These are phyloP conservation scores for Anisodus acutangulus DNA, from an alignment of 257 asterid species.

Conservation along the genomic window DNA sequence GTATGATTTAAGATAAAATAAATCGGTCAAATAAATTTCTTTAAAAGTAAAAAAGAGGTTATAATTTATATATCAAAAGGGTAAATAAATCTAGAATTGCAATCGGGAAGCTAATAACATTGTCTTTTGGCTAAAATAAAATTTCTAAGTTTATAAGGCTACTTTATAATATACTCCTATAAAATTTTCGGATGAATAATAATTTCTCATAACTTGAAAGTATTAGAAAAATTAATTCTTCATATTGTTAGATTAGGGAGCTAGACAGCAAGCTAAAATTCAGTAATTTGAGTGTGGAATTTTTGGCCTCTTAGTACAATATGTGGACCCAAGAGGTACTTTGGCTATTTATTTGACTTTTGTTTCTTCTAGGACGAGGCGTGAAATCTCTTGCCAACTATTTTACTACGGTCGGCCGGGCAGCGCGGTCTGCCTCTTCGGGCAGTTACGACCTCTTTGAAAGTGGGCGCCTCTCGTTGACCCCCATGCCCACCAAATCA, in stretches of 20 bases:
- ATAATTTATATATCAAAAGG: no score
- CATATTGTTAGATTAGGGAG: not conserved
- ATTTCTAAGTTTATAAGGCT: no score
- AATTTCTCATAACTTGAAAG: no score
- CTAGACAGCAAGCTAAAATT: not conserved
- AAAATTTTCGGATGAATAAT: no score
- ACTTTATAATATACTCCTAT: no score
- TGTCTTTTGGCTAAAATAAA: not conserved
- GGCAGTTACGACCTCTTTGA: constrained; percentile 31
- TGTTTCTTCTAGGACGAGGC: not conserved
- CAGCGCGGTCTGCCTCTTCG: constrained; percentile 39
- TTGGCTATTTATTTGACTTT: constrained; percentile 11
- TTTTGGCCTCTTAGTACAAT: not conserved
- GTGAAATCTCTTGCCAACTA: not conserved
- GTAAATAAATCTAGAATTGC: no score
- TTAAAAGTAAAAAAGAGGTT: no score
- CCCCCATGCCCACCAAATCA: constrained; percentile 12
- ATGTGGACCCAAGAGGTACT: not conserved
- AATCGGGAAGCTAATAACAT: not conserved
- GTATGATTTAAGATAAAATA: no score
- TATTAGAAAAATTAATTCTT: not conserved
- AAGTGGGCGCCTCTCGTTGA: constrained; percentile 31
- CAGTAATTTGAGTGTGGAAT: not conserved
- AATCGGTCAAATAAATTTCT: no score
- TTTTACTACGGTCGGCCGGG: constrained; percentile 52